These are phyloP conservation scores for Durusdinium trenchii DNA, from an alignment of 73 alveolate genomes.

Conservation along the genomic window DNA sequence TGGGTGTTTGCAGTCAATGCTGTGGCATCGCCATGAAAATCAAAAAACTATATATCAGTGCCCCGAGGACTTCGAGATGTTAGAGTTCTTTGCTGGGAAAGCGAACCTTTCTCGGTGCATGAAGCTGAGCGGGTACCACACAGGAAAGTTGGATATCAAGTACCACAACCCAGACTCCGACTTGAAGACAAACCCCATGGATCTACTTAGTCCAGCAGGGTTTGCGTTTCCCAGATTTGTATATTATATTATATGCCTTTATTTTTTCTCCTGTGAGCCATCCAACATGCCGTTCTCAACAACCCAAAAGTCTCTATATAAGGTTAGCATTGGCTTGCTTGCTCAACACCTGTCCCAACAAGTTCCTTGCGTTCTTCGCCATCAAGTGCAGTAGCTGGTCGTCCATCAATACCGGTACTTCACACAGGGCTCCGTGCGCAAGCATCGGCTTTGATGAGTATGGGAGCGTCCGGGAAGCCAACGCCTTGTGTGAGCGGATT, in stretches of 20 bases:
- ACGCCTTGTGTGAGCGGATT: too few species aligned
- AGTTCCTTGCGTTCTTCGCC: constrained; percentile 33
- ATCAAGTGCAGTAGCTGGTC: neutral
- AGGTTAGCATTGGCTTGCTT: too few species aligned
- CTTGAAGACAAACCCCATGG: neutral
- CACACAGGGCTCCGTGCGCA: neutral
- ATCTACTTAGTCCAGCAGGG: neutral
- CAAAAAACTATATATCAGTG: too few species aligned
- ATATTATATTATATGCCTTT: too few species aligned
- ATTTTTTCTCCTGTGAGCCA: too few species aligned
- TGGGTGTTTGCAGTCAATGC: too few species aligned
- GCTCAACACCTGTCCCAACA: too few species aligned
- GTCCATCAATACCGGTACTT: neutral
- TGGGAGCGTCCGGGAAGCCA: neutral
- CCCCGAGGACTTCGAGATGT: neutral
- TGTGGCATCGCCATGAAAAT: too few species aligned
- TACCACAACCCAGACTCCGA: neutral
- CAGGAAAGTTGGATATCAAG: neutral
- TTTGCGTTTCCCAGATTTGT: neutral
- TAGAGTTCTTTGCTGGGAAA: constrained; percentile 9
- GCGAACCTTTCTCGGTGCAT: constrained; percentile 1
- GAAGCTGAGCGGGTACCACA: neutral
- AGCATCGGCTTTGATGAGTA: constrained; percentile 13
- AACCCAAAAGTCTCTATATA: too few species aligned
- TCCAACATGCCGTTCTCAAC: too few species aligned